A percentile compares a stretch with the other conserved stretches of the same genome.
phyloP scores from a whole-genome alignment of 2,329 filamentous ascomycete species.

The Colletotrichum tabaci region DNA sequence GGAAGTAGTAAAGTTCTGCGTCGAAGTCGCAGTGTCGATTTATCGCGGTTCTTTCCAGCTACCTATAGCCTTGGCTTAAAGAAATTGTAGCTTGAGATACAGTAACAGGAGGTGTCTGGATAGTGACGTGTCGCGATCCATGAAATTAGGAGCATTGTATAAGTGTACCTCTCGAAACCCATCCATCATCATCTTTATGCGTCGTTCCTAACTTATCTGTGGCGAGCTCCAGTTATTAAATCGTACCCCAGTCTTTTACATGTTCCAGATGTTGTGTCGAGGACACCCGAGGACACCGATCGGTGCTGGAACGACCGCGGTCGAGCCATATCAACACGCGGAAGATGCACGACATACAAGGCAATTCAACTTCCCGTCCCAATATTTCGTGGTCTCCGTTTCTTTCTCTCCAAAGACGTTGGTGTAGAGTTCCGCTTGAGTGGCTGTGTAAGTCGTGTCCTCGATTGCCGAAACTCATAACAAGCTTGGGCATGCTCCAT shows the following conservation, averaged over 20 bases:
- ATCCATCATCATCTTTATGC: background rate
- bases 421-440: background rate
- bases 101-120: background rate
- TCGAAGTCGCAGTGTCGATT: background rate
- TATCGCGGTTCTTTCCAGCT: background rate
- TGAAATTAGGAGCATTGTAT: too few species aligned
- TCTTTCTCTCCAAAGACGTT: too few species aligned
- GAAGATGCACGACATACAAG: too few species aligned
- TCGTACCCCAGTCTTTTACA: background rate
- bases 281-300: background rate
- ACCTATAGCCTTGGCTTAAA: too few species aligned
- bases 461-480: background rate
- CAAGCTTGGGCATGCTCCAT: background rate
- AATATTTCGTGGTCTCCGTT: background rate
- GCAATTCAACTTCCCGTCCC: background rate
- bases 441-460: background rate
- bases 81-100: background rate
- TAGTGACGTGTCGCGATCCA: background rate
- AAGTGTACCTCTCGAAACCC: background rate
- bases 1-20: background rate
- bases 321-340: background rate
- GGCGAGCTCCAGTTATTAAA: background rate
- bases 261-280: background rate
- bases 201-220: background rate
- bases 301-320: background rate